Percentiles rank a stretch among this genome's conserved stretches.
These are phyloP conservation scores for Emmonsiellopsis sp. DNA, from an alignment of 2,329 filamentous ascomycete genomes.

Conservation along the genomic window DNA sequence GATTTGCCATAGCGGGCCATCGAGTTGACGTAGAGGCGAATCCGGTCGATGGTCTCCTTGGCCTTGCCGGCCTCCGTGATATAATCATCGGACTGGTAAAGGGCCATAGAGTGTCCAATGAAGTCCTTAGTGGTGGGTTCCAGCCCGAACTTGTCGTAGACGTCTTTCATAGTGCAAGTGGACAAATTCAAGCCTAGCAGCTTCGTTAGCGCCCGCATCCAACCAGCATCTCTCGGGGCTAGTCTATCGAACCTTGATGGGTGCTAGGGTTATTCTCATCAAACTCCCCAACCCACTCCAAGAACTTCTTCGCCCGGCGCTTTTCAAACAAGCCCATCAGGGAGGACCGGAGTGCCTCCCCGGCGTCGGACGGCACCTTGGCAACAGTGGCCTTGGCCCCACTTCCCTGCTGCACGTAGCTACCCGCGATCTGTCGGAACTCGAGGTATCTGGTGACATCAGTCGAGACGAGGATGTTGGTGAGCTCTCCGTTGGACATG, in stretches of 20 bases:
- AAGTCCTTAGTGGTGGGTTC: slow-evolving; percentile 87
- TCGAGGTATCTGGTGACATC: slow-evolving; percentile 83
- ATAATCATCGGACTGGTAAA: slow-evolving; percentile 86
- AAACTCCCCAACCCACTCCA: slow-evolving; percentile 89
- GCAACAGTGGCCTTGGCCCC: slow-evolving; percentile 81
- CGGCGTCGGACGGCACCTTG: slow-evolving; percentile 91
- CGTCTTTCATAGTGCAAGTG: slow-evolving; percentile 86
- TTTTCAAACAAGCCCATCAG: slow-evolving; percentile 98
- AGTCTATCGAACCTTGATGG: slow-evolving; percentile 66
- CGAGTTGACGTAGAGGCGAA: slow-evolving; percentile 93
- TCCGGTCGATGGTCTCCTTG: slow-evolving; percentile 79
- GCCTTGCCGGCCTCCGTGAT: slow-evolving; percentile 63
- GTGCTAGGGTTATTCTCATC: slow-evolving; percentile 70
- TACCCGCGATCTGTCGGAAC: slow-evolving; percentile 91
- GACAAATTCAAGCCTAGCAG: slow-evolving; percentile 65
- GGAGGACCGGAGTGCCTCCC: slow-evolving; percentile 80
- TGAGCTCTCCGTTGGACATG: slow-evolving; percentile 97
- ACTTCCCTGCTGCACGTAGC: slow-evolving; percentile 84
- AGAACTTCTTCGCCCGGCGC: slow-evolving; percentile 89
- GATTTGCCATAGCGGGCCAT: slow-evolving; percentile 97
- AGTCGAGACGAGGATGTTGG: slow-evolving; percentile 95
- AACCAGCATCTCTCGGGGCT: neutral
- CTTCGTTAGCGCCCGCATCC: slow-evolving; percentile 12
- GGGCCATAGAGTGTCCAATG: slow-evolving; percentile 95
- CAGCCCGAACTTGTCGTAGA: slow-evolving; percentile 95